Percentiles rank a stretch among this genome's conserved stretches.
These are phyloP conservation scores for Diplodia seriata DNA, from an alignment of 2,329 filamentous ascomycete species.

Conservation along the genomic window DNA sequence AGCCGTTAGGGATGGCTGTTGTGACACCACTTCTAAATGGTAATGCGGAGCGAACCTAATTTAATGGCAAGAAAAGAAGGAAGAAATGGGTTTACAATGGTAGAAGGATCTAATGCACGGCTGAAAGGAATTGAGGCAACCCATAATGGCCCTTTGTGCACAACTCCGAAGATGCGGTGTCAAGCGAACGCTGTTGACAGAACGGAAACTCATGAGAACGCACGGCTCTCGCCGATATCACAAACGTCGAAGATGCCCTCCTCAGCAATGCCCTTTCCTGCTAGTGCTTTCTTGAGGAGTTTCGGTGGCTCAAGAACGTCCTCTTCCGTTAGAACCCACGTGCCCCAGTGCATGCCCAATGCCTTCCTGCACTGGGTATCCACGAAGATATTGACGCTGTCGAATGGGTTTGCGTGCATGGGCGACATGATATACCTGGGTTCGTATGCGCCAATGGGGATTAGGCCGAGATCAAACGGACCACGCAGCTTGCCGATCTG, in stretches of 20 bases:
- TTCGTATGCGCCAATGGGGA: constrained; percentile 90
- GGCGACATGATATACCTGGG: constrained; percentile 76
- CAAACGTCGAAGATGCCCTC: constrained; percentile 81
- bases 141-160: not conserved
- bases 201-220: constrained; percentile 58
- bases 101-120: not conserved
- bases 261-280: constrained; percentile 70
- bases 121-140: not conserved
- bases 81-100: not conserved
- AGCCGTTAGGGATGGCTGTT: constrained; percentile 1
- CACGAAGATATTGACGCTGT: constrained; percentile 86
- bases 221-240: constrained; percentile 81
- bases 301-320: constrained; percentile 82
- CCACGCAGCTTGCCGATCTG: constrained; percentile 81
- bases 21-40: not conserved
- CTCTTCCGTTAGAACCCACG: constrained; percentile 84
- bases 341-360: constrained; percentile 90
- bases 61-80: not conserved
- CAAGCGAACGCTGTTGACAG: not conserved
- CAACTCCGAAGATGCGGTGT: not conserved
- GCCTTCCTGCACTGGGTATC: constrained; percentile 81
- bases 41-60: not conserved
- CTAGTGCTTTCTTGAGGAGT: constrained; percentile 74
- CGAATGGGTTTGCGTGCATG: constrained; percentile 86
- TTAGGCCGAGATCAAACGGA: constrained; percentile 88